Conservation (phyloP, 2,329 filamentous ascomycete genomes). For the Colletotrichum gigasporum region DNA sequence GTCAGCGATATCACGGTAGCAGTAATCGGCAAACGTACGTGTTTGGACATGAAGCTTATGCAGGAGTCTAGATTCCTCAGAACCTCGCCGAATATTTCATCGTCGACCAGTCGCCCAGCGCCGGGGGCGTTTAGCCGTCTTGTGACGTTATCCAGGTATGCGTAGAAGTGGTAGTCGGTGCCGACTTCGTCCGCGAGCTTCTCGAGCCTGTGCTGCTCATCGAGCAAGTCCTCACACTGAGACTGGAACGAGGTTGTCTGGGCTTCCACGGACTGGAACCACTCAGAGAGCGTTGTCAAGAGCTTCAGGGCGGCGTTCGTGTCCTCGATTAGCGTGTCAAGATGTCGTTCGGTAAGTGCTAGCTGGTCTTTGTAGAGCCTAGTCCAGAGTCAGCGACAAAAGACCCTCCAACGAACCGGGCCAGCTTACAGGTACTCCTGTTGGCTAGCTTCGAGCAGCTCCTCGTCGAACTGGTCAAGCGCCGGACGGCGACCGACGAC, state of each 20-base stretch:
- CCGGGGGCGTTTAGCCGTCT: constrained; percentile 91
- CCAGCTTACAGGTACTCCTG: constrained; percentile 79
- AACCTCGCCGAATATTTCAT: constrained; percentile 88
- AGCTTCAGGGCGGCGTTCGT: constrained; percentile 80
- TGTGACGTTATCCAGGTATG: constrained; percentile 91
- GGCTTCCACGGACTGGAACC: constrained; percentile 86
- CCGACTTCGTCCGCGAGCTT: constrained; percentile 85
- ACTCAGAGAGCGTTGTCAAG: constrained; percentile 81
- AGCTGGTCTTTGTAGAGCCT: constrained; percentile 86
- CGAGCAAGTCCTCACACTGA: constrained; percentile 88
- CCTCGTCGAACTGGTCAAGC: constrained; percentile 70
- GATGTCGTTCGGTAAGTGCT: constrained; percentile 80
- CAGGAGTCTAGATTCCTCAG: constrained; percentile 88
- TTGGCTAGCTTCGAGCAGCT: constrained; percentile 83
- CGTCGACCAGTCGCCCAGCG: constrained; percentile 84
- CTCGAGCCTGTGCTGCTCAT: constrained; percentile 82
- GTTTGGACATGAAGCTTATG: constrained; percentile 88
- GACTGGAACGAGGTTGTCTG: constrained; percentile 94
- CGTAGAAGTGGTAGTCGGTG: constrained; percentile 92
- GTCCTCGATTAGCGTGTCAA: constrained; percentile 80
- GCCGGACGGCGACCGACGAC: constrained; percentile 22
- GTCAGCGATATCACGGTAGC: neutral
- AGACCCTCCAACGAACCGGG: neutral
- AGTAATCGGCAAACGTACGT: constrained; percentile 65
- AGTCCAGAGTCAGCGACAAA: neutral